Conservation (phyloP, 164 flowering plant genomes). For the Piper betle region DNA sequence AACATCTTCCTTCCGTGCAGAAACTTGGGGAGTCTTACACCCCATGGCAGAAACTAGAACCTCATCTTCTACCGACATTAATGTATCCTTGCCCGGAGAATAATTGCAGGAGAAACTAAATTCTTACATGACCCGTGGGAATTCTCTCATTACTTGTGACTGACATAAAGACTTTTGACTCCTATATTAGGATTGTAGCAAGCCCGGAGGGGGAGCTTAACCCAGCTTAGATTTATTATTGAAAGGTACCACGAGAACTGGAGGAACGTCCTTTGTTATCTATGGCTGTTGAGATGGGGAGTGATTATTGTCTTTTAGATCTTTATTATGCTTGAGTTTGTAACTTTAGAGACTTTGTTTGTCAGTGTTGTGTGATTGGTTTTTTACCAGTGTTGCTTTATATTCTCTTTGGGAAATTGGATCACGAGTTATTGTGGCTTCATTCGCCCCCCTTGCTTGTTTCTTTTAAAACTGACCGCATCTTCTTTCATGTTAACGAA, state of each 20-base stretch:
- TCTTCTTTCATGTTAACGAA: no score
- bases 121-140: conserved; percentile 8
- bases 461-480: no score
- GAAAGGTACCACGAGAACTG: background rate
- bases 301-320: conserved; percentile 6
- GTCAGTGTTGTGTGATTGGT: conserved; percentile 2
- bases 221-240: background rate
- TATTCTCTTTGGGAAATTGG: no score
- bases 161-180: conserved; percentile 9
- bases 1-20: conserved; percentile 46
- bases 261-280: conserved; percentile 3
- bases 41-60: conserved; percentile 43
- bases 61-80: conserved; percentile 52
- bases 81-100: conserved; percentile 46
- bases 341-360: conserved; percentile 3
- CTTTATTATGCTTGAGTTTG: conserved; percentile 5
- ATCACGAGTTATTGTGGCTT: no score
- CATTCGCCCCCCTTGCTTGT: no score
- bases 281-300: conserved; percentile 8
- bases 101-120: conserved; percentile 2
- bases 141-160: conserved; percentile 6
- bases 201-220: conserved; percentile 2
- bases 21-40: conserved; percentile 54
- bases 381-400: no score
- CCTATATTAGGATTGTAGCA: background rate